Conservation (phyloP, 2,329 filamentous ascomycete species). For the Metarhizium humberi region DNA sequence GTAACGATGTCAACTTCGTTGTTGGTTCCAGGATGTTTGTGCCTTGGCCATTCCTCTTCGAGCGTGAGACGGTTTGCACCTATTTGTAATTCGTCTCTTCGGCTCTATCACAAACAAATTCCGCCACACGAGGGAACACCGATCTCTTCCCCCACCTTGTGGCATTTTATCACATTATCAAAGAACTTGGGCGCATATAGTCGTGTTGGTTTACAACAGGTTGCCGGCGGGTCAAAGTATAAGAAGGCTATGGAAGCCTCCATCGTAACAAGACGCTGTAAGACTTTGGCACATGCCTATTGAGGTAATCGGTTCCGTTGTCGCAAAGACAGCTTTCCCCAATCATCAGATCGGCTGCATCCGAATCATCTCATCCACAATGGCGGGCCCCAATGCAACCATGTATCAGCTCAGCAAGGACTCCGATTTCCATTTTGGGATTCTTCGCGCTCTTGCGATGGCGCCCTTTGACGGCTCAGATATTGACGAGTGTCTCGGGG, state of each 20-base stretch:
- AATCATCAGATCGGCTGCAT: background rate
- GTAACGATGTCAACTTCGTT: background rate
- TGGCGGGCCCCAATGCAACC: background rate
- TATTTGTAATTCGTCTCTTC: background rate
- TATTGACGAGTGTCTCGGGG: conserved; percentile 12
- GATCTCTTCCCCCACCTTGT: background rate
- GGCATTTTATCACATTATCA: too few relatives aligned
- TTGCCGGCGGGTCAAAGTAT: background rate
- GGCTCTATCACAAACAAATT: background rate
- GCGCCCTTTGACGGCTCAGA: background rate
- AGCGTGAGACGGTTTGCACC: too few relatives aligned
- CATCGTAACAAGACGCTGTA: background rate
- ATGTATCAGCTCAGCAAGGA: conserved; percentile 1
- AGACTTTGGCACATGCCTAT: too few relatives aligned
- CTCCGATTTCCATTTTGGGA: conserved; percentile 1
- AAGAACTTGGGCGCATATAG: background rate
- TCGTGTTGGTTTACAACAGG: background rate
- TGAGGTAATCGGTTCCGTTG: background rate
- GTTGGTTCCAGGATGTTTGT: background rate
- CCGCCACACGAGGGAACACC: background rate
- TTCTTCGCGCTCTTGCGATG: background rate
- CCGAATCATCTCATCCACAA: background rate
- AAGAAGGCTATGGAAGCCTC: background rate
- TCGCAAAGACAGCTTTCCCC: background rate
- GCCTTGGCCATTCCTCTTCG: too few relatives aligned